phyloP scores from a whole-genome alignment of 2,329 filamentous ascomycete genomes.

The Trichothecium roseum region DNA sequence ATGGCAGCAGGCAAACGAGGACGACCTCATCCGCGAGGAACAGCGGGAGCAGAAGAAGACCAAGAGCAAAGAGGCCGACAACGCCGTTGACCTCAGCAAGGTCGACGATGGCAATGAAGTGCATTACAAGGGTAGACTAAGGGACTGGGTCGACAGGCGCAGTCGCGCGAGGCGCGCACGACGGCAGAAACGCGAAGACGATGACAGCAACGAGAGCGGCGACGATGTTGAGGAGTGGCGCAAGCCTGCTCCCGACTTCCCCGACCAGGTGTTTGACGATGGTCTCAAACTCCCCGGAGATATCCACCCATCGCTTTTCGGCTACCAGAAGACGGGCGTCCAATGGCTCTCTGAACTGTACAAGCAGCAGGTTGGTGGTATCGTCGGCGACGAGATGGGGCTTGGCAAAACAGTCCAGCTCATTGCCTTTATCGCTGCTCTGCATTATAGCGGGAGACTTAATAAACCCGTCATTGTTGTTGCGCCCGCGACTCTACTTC shows the following conservation, averaged over 20 bases:
- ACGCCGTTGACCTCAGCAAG: conserved; percentile 37
- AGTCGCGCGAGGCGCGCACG: conserved; percentile 29
- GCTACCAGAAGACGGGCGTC: conserved; percentile 94
- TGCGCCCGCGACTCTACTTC: conserved; percentile 86
- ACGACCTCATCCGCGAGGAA: conserved; percentile 25
- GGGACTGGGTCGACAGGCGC: conserved; percentile 57
- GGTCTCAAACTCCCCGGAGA: conserved; percentile 80
- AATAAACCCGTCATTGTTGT: conserved; percentile 82
- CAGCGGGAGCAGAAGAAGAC: conserved; percentile 31
- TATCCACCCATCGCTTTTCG: conserved; percentile 84
- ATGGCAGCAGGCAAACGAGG: conserved; percentile 28
- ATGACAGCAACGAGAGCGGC: conserved; percentile 29
- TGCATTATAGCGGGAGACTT: conserved; percentile 85
- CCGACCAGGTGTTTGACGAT: conserved; percentile 66
- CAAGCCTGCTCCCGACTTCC: conserved; percentile 72
- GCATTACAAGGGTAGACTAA: conserved; percentile 65
- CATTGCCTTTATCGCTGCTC: conserved; percentile 71
- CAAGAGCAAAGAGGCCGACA: conserved; percentile 20
- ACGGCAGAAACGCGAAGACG: conserved; percentile 22
- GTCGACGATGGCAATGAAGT: conserved; percentile 86
- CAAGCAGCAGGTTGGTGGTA: conserved; percentile 80
- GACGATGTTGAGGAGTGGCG: conserved; percentile 58
- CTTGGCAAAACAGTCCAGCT: conserved; percentile 79
- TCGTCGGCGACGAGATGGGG: conserved; percentile 97
- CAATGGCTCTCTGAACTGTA: conserved; percentile 94